Conservation (phyloP, 2,329 filamentous ascomycete genomes). For the Drechslera avenae region DNA sequence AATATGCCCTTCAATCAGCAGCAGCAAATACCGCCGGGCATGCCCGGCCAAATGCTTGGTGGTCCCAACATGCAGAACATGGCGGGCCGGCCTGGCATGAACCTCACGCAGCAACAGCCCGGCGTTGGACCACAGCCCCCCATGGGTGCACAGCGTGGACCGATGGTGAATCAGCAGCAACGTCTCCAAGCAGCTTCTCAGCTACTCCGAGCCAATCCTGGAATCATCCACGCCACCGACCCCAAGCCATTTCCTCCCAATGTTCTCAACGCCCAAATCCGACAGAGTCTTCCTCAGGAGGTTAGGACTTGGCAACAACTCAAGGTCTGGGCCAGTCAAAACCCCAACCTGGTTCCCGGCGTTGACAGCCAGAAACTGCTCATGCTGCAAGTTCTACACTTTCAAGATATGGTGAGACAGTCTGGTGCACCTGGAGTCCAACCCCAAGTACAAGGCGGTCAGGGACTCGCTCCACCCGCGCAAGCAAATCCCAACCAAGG, state of each 20-base stretch:
- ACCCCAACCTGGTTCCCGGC: constrained; percentile 41
- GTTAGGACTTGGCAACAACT: constrained; percentile 63
- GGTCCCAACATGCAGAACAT: constrained; percentile 35
- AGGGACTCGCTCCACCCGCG: constrained; percentile 45
- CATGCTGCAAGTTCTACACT: constrained; percentile 51
- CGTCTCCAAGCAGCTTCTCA: constrained; percentile 33
- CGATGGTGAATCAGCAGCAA: constrained; percentile 32
- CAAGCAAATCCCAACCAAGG: constrained; percentile 47
- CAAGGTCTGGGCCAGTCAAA: constrained; percentile 59
- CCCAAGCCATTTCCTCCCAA: constrained; percentile 38
- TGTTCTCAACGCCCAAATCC: constrained; percentile 31
- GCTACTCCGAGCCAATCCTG: constrained; percentile 41
- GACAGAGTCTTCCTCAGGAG: constrained; percentile 52
- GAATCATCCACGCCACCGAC: constrained; percentile 42
- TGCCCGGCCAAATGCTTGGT: constrained; percentile 37
- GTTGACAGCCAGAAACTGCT: constrained; percentile 39
- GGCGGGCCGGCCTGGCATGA: constrained; percentile 31
- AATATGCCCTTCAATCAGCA: constrained; percentile 41
- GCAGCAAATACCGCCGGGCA: constrained; percentile 27
- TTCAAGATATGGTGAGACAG: constrained; percentile 47
- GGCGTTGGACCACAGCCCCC: constrained; percentile 30
- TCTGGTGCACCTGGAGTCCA: constrained; percentile 23
- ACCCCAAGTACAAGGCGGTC: constrained; percentile 28
- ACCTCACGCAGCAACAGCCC: constrained; percentile 36
- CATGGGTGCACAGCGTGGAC: constrained; percentile 33